Base-by-base conservation (phyloP, 2,329 filamentous ascomycete genomes). In the Orbilia oligospora region DNA sequence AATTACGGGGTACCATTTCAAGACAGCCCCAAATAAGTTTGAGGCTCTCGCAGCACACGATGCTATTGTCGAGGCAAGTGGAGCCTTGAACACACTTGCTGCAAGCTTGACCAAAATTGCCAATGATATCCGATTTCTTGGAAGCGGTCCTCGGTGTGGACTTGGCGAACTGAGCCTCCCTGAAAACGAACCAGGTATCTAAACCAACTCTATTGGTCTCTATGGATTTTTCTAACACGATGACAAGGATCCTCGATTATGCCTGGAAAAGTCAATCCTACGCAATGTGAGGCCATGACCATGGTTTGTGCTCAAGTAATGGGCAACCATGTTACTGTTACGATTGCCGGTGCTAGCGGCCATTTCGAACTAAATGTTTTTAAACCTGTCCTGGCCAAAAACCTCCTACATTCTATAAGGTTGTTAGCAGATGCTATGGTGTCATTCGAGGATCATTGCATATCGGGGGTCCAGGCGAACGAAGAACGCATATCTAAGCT, bases 291-390 rank as follows among this genome's bases (percentile, higher is more conserved):
- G 88, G 93, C 94, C 80, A 87, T 99, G 85, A 98, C 96, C 82
- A 99, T 99, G 96, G 88, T 98, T 79, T 97, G 95, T 87, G 90
- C 93, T 20, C 96, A 99, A 86, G 95, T 99, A 80, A 97, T 98
- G 89, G 96, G 96, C 83, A 99, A 99, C 89, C 91, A 98, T 84
- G 92, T 94, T 68, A 93, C 96, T 44, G 91, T 93, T 79, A 97
- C 95, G 33, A 93, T 98, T 83, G 93, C 94, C 80, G 96, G 95
- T 84, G 97, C 97, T 88, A 97, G 96, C 87, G 96, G 96, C 81
- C 97, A 98, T 87, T 99, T 99, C 83, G 96, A 98, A 87, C 90
- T 99, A 82, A 99, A 98, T 86, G 96, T 98, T 71, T 99, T 97
- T 90, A 98, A 98, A 89, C 96, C 96, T 51, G 90, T 98, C 76